Evolutionary conservation across 352 stramenopile species (phyloP).

Genomic region (Vaucheria bursata): DNA sequence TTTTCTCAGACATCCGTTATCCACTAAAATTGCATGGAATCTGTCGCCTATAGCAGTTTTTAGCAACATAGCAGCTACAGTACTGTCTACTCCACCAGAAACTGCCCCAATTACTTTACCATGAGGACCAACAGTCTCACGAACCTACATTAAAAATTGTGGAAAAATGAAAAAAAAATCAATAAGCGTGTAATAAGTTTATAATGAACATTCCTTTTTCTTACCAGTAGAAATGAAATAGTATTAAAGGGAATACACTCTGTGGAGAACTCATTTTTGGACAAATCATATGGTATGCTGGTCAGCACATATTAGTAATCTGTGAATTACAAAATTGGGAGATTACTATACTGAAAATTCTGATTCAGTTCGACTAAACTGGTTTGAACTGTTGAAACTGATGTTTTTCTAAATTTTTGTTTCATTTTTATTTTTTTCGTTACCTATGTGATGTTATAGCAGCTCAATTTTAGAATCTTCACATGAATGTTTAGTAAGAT

Average conservation of each 20-base stretch:
- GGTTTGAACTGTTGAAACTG: too few relatives aligned
- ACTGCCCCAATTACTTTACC: constrained; percentile 97
- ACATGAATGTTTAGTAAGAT: too few relatives aligned
- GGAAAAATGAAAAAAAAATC: constrained; percentile 1
- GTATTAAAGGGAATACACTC: constrained; percentile 17
- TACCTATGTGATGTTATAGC: too few relatives aligned
- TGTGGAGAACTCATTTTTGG: too few relatives aligned
- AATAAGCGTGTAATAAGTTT: neutral
- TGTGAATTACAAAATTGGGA: too few relatives aligned
- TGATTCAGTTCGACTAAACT: too few relatives aligned
- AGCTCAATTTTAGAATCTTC: too few relatives aligned
- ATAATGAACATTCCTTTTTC: neutral
- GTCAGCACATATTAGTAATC: too few relatives aligned
- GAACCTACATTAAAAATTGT: constrained; percentile 52
- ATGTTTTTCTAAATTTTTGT: too few relatives aligned
- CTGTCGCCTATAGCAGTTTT: constrained; percentile 89
- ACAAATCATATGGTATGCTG: too few relatives aligned
- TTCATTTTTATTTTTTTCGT: too few relatives aligned
- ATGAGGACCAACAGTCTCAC: constrained; percentile 76
- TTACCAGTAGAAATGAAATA: constrained; percentile 17
- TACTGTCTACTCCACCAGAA: constrained; percentile 95
- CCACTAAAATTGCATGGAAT: constrained; percentile 99
- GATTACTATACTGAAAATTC: too few relatives aligned
- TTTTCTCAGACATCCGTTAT: constrained; percentile 94
- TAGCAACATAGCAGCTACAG: constrained; percentile 92